Conservation (phyloP, 495 filamentous ascomycete species). For the Neurospora discreta region DNA sequence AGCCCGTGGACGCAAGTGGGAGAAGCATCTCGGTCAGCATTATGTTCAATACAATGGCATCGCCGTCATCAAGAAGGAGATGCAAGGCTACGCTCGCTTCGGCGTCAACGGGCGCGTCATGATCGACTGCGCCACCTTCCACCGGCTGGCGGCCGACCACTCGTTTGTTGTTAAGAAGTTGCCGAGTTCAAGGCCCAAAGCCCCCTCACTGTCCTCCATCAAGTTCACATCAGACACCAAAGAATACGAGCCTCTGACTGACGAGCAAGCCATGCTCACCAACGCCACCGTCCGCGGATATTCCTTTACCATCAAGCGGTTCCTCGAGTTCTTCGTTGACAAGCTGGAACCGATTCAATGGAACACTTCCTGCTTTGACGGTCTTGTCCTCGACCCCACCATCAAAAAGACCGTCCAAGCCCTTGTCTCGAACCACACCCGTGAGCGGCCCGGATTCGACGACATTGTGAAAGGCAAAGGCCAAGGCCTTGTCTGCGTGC, state of each 20-base stretch:
- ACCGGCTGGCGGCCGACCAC: constrained; percentile 15
- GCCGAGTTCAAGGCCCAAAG: neutral
- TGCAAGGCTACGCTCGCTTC: constrained; percentile 13
- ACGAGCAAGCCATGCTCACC: constrained; percentile 19
- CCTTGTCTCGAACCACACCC: constrained; percentile 30
- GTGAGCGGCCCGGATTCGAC: constrained; percentile 21
- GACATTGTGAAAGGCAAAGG: constrained; percentile 30
- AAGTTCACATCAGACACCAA: neutral
- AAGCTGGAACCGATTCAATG: constrained; percentile 18
- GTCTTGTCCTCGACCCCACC: constrained; percentile 39
- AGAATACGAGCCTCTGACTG: constrained; percentile 13
- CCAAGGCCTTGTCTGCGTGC: constrained; percentile 28
- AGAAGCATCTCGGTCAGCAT: constrained; percentile 19
- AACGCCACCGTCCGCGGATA: constrained; percentile 25
- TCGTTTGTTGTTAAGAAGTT: constrained; percentile 9
- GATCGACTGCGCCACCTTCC: constrained; percentile 27
- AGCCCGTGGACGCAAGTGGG: constrained; percentile 23
- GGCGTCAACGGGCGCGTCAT: constrained; percentile 24
- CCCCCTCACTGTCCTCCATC: neutral
- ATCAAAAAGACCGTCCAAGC: constrained; percentile 44
- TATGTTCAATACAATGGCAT: constrained; percentile 19
- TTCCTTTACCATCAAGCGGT: constrained; percentile 17
- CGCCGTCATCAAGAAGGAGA: constrained; percentile 14
- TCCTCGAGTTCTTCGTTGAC: constrained; percentile 25
- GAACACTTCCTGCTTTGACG: constrained; percentile 35